These are phyloP conservation scores for Amphibolis antarctica DNA, from an alignment of 106 monocot genomes.

Conservation along the genomic window DNA sequence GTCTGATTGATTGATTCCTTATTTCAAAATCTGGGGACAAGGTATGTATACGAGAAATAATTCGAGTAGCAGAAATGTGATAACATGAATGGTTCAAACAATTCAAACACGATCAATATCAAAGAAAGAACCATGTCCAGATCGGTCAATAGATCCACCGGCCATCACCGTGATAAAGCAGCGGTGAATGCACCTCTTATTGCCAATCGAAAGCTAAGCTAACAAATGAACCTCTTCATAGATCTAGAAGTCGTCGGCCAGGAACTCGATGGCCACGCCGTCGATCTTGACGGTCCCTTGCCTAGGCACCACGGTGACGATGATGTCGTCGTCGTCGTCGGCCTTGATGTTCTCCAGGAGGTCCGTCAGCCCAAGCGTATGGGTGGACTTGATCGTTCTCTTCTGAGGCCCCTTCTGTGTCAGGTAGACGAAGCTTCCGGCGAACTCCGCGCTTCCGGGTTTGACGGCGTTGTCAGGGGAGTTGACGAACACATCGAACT, in stretches of 20 bases:
- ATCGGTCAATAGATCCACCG: too few species aligned
- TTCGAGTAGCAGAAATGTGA: too few species aligned
- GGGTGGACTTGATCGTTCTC: constrained; percentile 2
- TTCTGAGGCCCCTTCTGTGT: constrained; percentile 17
- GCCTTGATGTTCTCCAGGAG: constrained; percentile 11
- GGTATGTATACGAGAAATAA: too few species aligned
- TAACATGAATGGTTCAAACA: too few species aligned
- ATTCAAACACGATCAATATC: too few species aligned
- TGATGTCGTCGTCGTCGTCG: constrained; percentile 10
- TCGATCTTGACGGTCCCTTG: constrained; percentile 4
- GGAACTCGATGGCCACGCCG: constrained; percentile 3
- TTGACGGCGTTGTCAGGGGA: neutral
- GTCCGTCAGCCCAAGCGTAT: constrained; percentile 9
- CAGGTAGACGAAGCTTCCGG: constrained; percentile 45
- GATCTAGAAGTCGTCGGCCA: constrained; percentile 1
- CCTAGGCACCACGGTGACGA: constrained; percentile 10
- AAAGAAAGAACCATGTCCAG: too few species aligned
- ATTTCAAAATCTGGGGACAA: too few species aligned
- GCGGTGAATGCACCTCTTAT: too few species aligned
- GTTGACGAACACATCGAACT: constrained; percentile 24
- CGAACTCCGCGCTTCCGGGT: constrained; percentile 29
- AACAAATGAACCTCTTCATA: too few species aligned
- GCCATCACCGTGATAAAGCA: too few species aligned
- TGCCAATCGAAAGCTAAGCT: too few species aligned
- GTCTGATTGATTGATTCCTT: too few species aligned